A percentile compares a stretch with the other conserved stretches of the same genome.
These are phyloP conservation scores for Ceratocystis eucalypticola DNA, from an alignment of 2,329 filamentous ascomycete genomes.

Conservation along the genomic window DNA sequence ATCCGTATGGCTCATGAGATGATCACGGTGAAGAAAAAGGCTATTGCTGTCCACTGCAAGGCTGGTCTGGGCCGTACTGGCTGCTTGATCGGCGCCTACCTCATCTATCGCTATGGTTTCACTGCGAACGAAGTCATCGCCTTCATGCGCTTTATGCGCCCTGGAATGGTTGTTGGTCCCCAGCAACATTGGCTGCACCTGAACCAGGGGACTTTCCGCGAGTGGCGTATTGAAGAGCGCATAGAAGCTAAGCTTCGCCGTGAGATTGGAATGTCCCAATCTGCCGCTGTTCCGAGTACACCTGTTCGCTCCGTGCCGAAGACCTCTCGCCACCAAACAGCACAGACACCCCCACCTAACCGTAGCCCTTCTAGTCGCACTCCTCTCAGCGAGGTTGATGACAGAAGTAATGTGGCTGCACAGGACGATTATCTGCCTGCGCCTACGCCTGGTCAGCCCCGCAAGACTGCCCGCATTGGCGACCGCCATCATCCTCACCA, in stretches of 20 bases:
- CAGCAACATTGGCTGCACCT: conserved; percentile 98
- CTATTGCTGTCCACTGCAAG: conserved; percentile 97
- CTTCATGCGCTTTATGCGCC: conserved; percentile 98
- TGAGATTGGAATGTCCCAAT: conserved; percentile 39
- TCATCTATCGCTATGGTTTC: conserved; percentile 95
- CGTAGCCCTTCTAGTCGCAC: conserved; percentile 60
- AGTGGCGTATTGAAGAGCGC: conserved; percentile 94
- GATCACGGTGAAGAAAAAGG: conserved; percentile 80
- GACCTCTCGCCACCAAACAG: conserved; percentile 47
- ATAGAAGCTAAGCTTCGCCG: conserved; percentile 53
- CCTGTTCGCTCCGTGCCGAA: conserved; percentile 50
- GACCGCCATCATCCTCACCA: conserved; percentile 65
- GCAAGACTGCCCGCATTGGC: conserved; percentile 62
- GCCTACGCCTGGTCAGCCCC: conserved; percentile 86
- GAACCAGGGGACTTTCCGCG: conserved; percentile 92
- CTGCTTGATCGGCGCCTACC: conserved; percentile 89
- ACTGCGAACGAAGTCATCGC: conserved; percentile 95
- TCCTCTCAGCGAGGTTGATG: conserved; percentile 89
- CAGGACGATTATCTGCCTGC: conserved; percentile 87
- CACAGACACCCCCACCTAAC: conserved; percentile 79
- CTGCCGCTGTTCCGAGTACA: conserved; percentile 38
- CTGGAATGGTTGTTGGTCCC: conserved; percentile 95
- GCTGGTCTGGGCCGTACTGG: conserved; percentile 90
- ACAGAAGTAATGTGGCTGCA: conserved; percentile 51
- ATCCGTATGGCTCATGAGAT: conserved; percentile 89